Evolutionary conservation across 805 yeast genomes (phyloP).

Genomic region (Saturnispora mendoncae): DNA sequence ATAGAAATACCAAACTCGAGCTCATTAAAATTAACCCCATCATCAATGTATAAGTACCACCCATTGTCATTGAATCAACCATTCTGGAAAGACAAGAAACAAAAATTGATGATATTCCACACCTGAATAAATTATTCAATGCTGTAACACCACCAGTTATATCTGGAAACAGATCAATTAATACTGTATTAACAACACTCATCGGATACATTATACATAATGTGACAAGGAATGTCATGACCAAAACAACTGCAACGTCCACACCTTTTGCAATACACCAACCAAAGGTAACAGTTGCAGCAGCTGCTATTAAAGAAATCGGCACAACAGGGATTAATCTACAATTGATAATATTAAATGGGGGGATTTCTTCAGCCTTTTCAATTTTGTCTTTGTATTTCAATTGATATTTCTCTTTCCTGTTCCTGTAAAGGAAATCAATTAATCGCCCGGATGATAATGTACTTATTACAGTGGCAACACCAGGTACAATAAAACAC

Average conservation of each 20-base stretch:
- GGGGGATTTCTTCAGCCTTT: conserved; percentile 19
- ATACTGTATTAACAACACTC: conserved; percentile 51
- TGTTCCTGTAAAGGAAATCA: conserved; percentile 40
- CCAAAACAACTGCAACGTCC: conserved; percentile 46
- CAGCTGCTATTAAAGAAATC: conserved; percentile 35
- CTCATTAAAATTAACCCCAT: conserved; percentile 35
- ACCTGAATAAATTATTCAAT: conserved; percentile 61
- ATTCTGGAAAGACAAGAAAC: conserved; percentile 59
- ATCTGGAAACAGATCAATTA: conserved; percentile 70
- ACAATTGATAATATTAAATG: conserved; percentile 47
- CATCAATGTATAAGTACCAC: conserved; percentile 74
- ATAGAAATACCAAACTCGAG: conserved; percentile 11
- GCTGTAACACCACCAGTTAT: conserved; percentile 69
- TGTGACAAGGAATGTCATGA: conserved; percentile 50
- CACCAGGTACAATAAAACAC: conserved; percentile 68
- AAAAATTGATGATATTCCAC: conserved; percentile 62
- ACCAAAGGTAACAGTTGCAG: conserved; percentile 46
- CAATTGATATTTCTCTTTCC: conserved; percentile 26
- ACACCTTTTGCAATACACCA: conserved; percentile 53
- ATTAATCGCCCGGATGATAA: conserved; percentile 47
- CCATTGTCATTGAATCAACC: conserved; percentile 48
- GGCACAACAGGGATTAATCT: conserved; percentile 40
- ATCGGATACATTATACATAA: conserved; percentile 50
- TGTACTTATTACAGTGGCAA: conserved; percentile 56
- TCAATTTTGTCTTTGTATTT: conserved; percentile 14